Base-by-base conservation (phyloP, 306 rosid species). In the Sicyos baderoa region DNA sequence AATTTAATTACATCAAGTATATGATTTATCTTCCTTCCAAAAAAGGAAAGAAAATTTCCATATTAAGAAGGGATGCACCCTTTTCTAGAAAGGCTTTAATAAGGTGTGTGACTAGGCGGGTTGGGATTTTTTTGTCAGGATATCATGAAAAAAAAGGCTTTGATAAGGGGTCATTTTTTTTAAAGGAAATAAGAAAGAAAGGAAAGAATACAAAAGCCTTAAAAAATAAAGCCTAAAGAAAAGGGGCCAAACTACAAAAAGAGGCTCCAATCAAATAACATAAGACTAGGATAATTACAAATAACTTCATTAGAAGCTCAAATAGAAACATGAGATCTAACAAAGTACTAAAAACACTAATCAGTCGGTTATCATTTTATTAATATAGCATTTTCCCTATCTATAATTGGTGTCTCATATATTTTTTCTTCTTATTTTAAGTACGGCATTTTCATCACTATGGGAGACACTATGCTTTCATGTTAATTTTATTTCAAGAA, bases 381-480 rank as follows among this genome's bases (percentile, higher is more conserved):
- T 17, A 25, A 9, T 35, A 35, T 1, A 62, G 16, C 9, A 1
- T 40, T 40, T 62, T 19, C 51, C 69, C 29, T 13, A n/a, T 35
- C 68, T 62, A 19, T 40, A 17, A 17, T 37, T 40, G 51, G 49
- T 1, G 17, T 7, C 52, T 19, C 6, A 6, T 25, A 25, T 11
- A 40, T 40, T 44, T 61, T 27, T 56, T 56, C 29, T 4, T 2
- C 37, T 18, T n/a, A 62, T 40, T 62, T 9, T 17, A 62, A 62
- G 14, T 62, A 18, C 44, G 70, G 13, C 70, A 21, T 6, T 9
- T 44, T 64, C 70, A 64, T 44, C 18, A 18, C 16, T 19, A 21
- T 21, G 19, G 70, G 53, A 44, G 70, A 45, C 44, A 42, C 29
- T 65, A 65, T 21, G 54, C 54, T 21, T 63, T 44, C 54, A 65